Conservation (phyloP, 2,329 filamentous ascomycete species). For the Diaporthe eres region DNA sequence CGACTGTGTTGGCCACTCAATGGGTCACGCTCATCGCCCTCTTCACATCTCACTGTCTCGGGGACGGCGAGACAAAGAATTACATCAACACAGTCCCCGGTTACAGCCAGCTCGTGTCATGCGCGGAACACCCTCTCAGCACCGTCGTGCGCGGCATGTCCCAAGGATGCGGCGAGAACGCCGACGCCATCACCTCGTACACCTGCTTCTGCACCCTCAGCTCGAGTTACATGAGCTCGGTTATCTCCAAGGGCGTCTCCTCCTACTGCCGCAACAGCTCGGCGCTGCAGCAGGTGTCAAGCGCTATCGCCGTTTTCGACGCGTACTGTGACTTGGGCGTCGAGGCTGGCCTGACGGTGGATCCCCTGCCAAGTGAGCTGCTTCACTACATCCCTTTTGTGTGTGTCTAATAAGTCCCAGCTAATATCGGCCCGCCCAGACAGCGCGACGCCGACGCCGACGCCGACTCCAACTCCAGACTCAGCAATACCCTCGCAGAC, state of each 20-base stretch:
- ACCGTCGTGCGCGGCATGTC: not conserved
- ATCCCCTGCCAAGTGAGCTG: not conserved
- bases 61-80: not conserved
- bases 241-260: not conserved
- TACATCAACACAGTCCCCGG: conserved; percentile 1
- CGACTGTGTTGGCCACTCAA: not conserved
- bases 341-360: not conserved
- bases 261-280: conserved; percentile 11
- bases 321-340: conserved; percentile 6
- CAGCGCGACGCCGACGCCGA: not conserved
- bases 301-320: not conserved
- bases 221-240: conserved; percentile 21
- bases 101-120: not conserved
- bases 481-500: not conserved
- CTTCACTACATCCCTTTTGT: too few species aligned
- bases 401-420: too few species aligned
- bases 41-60: not conserved
- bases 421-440: not conserved
- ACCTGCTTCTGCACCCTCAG: conserved; percentile 6
- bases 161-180: not conserved
- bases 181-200: not conserved
- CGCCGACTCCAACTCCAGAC: not conserved
- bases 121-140: not conserved
- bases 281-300: not conserved
- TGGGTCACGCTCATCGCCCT: not conserved